Base-by-base conservation (phyloP, 495 filamentous ascomycete genomes). In the Pseudevernia furfuracea region DNA sequence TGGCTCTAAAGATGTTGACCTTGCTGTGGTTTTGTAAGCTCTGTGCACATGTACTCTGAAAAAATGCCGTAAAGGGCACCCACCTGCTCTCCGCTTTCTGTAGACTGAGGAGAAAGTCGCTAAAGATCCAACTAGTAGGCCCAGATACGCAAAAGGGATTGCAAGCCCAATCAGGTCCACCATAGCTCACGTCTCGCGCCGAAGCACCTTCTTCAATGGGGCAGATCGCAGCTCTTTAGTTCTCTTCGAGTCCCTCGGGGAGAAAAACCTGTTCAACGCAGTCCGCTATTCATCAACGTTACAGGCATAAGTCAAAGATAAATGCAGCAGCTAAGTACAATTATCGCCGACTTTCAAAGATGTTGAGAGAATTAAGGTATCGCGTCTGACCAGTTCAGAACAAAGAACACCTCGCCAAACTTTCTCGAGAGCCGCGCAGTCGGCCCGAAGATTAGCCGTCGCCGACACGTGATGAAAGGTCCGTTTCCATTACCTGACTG, bases 21-120 rank as follows among this genome's bases (percentile, higher is more conserved):
- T 85, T 66, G 80, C 89, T 90, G 66, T 66, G 69, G 46, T 49
- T 23, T 21, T 56, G 59, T 75, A 60, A 72, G 68, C 63, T 39
- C 36, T 56, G 58, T 38, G n/a, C 11, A 5, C 58, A 37, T 2
- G 28, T 61, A 37, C 57, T 60, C 32, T 32, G 41, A 28, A 60
- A 49, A 58, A 46, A 7, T 8, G 36, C 21, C 49, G 28, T 34
- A 39, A 57, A n/a, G 34, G 14, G 43, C n/a, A 83, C 88, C 62
- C 78, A 93, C 90, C 76, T 66, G 89, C 85, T 87, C 96, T 95
- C 76, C 93, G 87, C 80, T 92, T 93, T 66, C 93, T 86, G 74
- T 97, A 97, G 48, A 97, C 81, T 43, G 85, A 89, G 32, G 90
- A 93, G 78, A 97, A 98, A 68, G 90, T 95, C 69, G 87, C 85